Percentiles rank a stretch among this genome's conserved stretches.
phyloP scores from a whole-genome alignment of 768 basidiomycete genomes.

The Boletus subcaerulescens region DNA sequence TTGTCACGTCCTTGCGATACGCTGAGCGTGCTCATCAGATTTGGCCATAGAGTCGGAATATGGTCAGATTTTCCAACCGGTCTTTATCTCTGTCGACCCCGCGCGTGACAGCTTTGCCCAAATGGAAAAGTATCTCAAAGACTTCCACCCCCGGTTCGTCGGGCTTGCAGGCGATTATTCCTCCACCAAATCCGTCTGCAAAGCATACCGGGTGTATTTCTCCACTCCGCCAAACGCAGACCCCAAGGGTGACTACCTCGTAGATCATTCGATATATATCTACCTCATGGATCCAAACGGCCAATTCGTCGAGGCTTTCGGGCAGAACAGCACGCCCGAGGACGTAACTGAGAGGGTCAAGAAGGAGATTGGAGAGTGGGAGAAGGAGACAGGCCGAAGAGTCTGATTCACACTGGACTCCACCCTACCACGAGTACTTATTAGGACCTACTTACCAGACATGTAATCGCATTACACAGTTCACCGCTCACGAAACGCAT shows the following conservation, averaged over 20 bases:
- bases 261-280: slow-evolving; percentile 95
- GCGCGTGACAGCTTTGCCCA: slow-evolving; percentile 73
- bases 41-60: slow-evolving; percentile 56
- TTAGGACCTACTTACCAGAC: slow-evolving; percentile 4
- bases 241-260: slow-evolving; percentile 90
- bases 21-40: slow-evolving; percentile 5
- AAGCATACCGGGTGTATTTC: slow-evolving; percentile 97
- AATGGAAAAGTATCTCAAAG: slow-evolving; percentile 63
- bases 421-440: background rate
- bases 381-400: slow-evolving; percentile 33
- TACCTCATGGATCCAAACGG: slow-evolving; percentile 98
- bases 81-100: slow-evolving; percentile 97
- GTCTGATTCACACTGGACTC: slow-evolving; percentile 17
- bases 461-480: slow-evolving; percentile 7
- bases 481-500: slow-evolving; percentile 16
- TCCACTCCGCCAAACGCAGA: slow-evolving; percentile 89
- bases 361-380: slow-evolving; percentile 47
- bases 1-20: background rate
- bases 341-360: slow-evolving; percentile 65
- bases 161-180: slow-evolving; percentile 89
- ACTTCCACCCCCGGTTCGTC: slow-evolving; percentile 89
- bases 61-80: slow-evolving; percentile 74
- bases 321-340: slow-evolving; percentile 68
- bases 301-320: slow-evolving; percentile 94
- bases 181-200: slow-evolving; percentile 83